Evolutionary conservation across 2,329 filamentous ascomycete species (phyloP), one percentile per base, ranked within the genome.

Genomic region (Penicillium janthinellum): DNA sequence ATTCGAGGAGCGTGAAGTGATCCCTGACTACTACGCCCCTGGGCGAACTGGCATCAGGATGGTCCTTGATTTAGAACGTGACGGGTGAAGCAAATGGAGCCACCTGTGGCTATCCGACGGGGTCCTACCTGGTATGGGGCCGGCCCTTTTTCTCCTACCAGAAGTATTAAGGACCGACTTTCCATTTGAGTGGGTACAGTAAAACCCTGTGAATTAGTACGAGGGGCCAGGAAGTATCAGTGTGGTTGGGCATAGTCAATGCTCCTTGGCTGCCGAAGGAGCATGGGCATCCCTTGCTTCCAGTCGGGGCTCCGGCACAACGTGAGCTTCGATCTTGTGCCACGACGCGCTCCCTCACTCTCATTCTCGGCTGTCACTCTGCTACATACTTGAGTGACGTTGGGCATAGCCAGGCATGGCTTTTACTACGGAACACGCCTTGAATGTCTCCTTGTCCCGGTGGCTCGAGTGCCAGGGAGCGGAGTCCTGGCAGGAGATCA

Each of bases 21-120:
- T 82, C 48, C 69, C 71, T 49, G 75, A 83, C 68, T 84, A 84
- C 70, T 84, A 84, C 67, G 78, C 78, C 31, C 74, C 75, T 62
- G 80, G 81, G 54, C 76, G 81, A 58, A 78, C 78, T 52, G 81
- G 78, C 12, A 73, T 81, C 52, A 77, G 73, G 63, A 81, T 81
- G 78, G 63, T 73, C 54, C 68, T 79, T 38, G 61, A 73, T 57
- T 68, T 77, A 54, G 64, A 71, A 67, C 63, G 64, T 69, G 69
- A 62, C 63, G 62, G 55, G 60, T 71, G 65, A 65, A 71, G 62
- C 65, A 60, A 31, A 12, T 35, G 25, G 31, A 8, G 37, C 37
- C 37, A 59, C 60, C 59, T 67, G 54, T 59, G 62, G 64, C 60
- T 63, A 61, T 69, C 63, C 64, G 65, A 58, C 20, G 54, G 41